Conservation (phyloP, 1,284 basidiomycete genomes). For the Pseudozyma thailandica region DNA sequence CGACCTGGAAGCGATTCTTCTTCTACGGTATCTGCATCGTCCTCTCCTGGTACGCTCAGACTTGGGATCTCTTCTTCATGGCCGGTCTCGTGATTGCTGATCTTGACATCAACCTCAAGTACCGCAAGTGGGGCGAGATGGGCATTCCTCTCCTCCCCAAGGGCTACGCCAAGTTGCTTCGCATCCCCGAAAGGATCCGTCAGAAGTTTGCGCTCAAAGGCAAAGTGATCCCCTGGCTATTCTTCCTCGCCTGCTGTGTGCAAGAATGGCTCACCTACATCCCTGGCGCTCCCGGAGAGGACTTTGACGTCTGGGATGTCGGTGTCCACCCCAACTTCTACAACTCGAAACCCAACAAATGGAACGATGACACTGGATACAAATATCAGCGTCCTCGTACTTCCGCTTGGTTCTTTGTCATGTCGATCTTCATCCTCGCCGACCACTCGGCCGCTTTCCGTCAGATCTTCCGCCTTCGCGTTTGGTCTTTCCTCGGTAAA, state of each 20-base stretch:
- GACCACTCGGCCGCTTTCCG: slow-evolving; percentile 53
- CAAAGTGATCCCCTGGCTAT: slow-evolving; percentile 51
- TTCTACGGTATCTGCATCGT: slow-evolving; percentile 55
- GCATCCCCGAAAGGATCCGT: slow-evolving; percentile 35
- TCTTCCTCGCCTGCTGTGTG: slow-evolving; percentile 54
- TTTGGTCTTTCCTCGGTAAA: slow-evolving; percentile 57
- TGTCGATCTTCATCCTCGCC: slow-evolving; percentile 56
- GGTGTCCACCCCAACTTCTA: slow-evolving; percentile 59
- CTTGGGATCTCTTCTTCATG: slow-evolving; percentile 62
- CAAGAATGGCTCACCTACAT: slow-evolving; percentile 48
- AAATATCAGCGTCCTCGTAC: slow-evolving; percentile 44
- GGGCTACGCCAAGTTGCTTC: slow-evolving; percentile 23
- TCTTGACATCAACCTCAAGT: slow-evolving; percentile 57
- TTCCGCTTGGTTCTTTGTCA: slow-evolving; percentile 47
- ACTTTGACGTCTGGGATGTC: slow-evolving; percentile 45
- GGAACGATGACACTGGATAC: slow-evolving; percentile 31
- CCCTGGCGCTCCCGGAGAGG: slow-evolving; percentile 25
- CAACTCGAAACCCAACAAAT: slow-evolving; percentile 39
- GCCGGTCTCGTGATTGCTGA: slow-evolving; percentile 60
- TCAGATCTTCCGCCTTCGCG: slow-evolving; percentile 49
- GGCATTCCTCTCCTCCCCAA: slow-evolving; percentile 45
- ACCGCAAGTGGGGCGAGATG: slow-evolving; percentile 49
- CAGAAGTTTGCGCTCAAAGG: slow-evolving; percentile 49
- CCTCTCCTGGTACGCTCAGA: slow-evolving; percentile 58
- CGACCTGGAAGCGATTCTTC: slow-evolving; percentile 51